Evolutionary conservation across 2,329 filamentous ascomycete genomes (phyloP).

Genomic region (Fusarium napiforme): DNA sequence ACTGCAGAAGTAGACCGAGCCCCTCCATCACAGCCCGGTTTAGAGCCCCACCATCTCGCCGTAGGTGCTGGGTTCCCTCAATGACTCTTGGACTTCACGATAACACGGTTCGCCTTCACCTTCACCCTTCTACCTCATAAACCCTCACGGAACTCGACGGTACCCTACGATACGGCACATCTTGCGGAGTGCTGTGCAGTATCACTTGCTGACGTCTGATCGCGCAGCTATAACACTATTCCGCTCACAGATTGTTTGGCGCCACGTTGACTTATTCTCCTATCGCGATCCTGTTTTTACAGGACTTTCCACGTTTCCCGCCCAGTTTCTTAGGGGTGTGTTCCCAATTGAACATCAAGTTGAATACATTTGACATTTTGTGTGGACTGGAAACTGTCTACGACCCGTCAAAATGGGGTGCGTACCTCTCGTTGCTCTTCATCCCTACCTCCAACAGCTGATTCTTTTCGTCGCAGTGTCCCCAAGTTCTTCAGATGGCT

Average conservation of each 20-base stretch:
- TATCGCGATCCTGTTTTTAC: conserved; percentile 30
- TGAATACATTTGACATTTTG: conserved; percentile 13
- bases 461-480: conserved; percentile 57
- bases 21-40: conserved; percentile 31
- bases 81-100: conserved; percentile 39
- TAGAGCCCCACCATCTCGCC: conserved; percentile 28
- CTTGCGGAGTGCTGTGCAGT: conserved; percentile 13
- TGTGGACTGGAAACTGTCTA: conserved; percentile 40
- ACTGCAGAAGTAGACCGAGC: conserved; percentile 3
- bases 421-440: background rate
- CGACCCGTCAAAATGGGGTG: conserved; percentile 47
- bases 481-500: conserved; percentile 99
- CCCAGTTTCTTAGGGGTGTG: conserved; percentile 22
- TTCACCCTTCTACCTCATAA: conserved; percentile 14
- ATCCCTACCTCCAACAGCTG: conserved; percentile 13
- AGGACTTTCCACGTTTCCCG: conserved; percentile 37
- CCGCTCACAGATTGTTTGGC: conserved; percentile 8
- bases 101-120: conserved; percentile 35
- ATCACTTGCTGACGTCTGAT: background rate
- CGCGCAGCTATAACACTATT: conserved; percentile 11
- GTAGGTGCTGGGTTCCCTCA: conserved; percentile 32
- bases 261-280: conserved; percentile 25
- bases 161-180: conserved; percentile 9
- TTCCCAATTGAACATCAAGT: conserved; percentile 18
- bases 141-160: conserved; percentile 6